Evolutionary conservation across 129 eudicot species (phyloP).

Genomic region (Escallonia herrerae): DNA sequence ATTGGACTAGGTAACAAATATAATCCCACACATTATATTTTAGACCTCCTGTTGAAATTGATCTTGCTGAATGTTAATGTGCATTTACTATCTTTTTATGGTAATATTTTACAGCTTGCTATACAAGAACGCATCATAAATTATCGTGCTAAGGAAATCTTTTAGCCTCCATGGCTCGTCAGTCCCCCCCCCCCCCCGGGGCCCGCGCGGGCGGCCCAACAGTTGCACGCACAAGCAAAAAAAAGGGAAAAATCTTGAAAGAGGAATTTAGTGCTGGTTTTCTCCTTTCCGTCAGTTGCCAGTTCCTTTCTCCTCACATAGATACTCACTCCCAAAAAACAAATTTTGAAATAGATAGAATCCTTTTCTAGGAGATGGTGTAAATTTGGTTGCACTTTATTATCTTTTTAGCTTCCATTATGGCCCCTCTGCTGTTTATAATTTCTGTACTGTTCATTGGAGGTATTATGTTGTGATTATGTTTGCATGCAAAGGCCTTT

Average conservation of each 20-base stretch:
- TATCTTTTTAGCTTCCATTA: background rate
- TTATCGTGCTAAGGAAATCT: background rate
- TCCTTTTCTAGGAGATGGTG: background rate
- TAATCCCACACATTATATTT: slow-evolving; percentile 1
- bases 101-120: background rate
- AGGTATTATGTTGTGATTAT: background rate
- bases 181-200: no score
- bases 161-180: no score
- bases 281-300: no score
- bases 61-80: background rate
- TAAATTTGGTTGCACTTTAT: slow-evolving; percentile 9
- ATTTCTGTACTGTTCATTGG: background rate
- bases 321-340: background rate
- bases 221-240: no score
- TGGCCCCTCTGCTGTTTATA: background rate
- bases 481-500: background rate
- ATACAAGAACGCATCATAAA: background rate
- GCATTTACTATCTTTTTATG: no score
- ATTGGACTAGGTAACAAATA: slow-evolving; percentile 77
- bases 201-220: no score
- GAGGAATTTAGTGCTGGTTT: no score
- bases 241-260: no score
- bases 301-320: background rate
- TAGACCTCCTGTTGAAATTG: background rate
- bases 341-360: background rate